Evolutionary conservation across 140 eudicot species (phyloP).

Genomic region (Stevia rebaudiana): DNA sequence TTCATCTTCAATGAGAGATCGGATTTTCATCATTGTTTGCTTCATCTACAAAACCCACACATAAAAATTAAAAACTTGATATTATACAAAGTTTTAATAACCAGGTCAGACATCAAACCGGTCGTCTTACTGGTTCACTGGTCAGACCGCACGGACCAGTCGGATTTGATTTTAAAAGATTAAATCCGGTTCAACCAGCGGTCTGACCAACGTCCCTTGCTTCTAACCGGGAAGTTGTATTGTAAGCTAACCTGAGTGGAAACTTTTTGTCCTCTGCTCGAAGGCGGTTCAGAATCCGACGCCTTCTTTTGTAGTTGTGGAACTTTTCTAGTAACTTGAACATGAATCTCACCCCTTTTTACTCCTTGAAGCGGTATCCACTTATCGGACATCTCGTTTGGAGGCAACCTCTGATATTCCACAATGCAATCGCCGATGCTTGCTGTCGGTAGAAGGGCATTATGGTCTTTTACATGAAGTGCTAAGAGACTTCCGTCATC

Average conservation of each 20-base stretch:
- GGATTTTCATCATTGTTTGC: constrained; percentile 61
- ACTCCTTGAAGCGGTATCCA: constrained; percentile 99
- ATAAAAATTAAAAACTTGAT: no score
- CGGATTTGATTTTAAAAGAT: no score
- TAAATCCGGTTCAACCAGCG: no score
- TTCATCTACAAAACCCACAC: constrained; percentile 47
- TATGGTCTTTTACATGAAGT: constrained; percentile 83
- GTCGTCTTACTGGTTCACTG: no score
- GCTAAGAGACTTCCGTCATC: constrained; percentile 75
- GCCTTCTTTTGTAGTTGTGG: constrained; percentile 56
- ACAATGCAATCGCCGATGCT: constrained; percentile 87
- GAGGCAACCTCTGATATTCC: constrained; percentile 79
- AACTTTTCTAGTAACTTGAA: constrained; percentile 71
- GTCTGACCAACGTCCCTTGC: no score
- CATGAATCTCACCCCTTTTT: constrained; percentile 81
- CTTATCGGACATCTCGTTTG: constrained; percentile 74
- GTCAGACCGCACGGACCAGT: no score
- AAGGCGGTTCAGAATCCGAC: constrained; percentile 54
- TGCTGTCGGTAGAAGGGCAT: constrained; percentile 69
- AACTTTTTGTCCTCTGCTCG: constrained; percentile 46
- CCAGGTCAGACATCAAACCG: no score
- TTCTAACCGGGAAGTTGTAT: no score
- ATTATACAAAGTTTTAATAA: no score
- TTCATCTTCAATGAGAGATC: constrained; percentile 46
- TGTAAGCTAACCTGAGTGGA: constrained; percentile 66